Base-by-base conservation (phyloP, 345 rosid species). In the Microthlaspi erraticum region DNA sequence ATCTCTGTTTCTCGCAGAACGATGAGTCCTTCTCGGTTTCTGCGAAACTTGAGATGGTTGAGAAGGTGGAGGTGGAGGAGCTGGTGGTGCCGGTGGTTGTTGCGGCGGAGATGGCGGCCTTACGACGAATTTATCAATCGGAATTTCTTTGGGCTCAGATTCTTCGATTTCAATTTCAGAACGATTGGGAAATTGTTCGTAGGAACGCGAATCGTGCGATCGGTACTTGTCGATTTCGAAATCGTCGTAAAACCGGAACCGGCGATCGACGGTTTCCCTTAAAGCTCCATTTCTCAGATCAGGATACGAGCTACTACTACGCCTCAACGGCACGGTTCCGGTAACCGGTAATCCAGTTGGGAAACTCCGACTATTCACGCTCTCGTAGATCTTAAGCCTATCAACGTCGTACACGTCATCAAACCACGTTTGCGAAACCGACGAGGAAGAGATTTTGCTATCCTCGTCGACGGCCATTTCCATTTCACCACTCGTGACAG, bases 261-360 rank as follows among this genome's bases (percentile, higher is more conserved):
- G 82, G 1, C 83, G 87, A 54, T 73, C 88, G 3, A 34, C 68
- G 9, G 77, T 82, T 59, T 75, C 83, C 77, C 77, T 78, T 32
- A 71, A 52, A 8, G 74, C 73, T 0, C 84, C 91, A 19, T 84
- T 73, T 46, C 84, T 77, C 57, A 90, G 81, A 84, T 92, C 96
- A 53, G 96, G 96, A 66, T 86, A 88, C 17, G 96, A 89, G 73
- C 81, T 86, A 31, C 93, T 82, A 70, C 76, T 90, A 77, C 92
- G 85, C 84, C 79, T 84, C 71, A 92, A 77, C 74, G 84, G 79
- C 56, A 68, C n/a, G 17, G 23, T 13, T 14, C 83, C 76, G 53
- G 80, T 63, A 1, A 33, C 81, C 48, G 78, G 73, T 33, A 67
- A 36, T 55, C 48, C 7, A 12, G 70, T 75, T 7, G 79, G 54